Conservation (phyloP, 2,329 filamentous ascomycete species). For the Aspergillus aculeatus region DNA sequence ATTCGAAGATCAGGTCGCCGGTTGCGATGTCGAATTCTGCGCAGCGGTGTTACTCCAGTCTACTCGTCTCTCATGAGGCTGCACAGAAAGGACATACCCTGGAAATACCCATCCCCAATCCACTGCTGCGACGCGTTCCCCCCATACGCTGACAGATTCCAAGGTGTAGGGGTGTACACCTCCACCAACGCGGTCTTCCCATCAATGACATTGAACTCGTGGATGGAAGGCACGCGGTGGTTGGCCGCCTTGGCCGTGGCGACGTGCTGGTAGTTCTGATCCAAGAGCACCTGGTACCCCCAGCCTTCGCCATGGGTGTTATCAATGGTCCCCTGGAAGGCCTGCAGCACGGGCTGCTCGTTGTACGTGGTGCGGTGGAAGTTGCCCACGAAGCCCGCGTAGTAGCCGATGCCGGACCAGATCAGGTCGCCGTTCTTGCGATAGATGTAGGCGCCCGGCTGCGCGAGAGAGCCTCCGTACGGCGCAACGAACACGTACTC, state of each 20-base stretch:
- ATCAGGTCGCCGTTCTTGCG: conserved; percentile 55
- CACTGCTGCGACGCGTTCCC: conserved; percentile 52
- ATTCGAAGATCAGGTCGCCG: conserved; percentile 58
- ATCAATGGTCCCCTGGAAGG: conserved; percentile 56
- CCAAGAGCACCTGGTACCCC: conserved; percentile 54
- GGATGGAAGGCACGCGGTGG: conserved; percentile 53
- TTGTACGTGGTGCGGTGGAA: conserved; percentile 52
- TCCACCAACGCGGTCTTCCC: conserved; percentile 55
- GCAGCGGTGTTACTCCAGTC: not conserved
- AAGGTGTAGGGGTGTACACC: conserved; percentile 53
- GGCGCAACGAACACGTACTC: conserved; percentile 43
- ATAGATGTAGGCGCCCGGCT: conserved; percentile 58
- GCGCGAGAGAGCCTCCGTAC: conserved; percentile 42
- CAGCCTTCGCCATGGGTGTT: conserved; percentile 54
- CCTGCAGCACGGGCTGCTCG: conserved; percentile 54
- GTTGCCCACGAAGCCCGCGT: conserved; percentile 54
- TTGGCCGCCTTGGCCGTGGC: conserved; percentile 50
- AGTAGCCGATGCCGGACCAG: conserved; percentile 57
- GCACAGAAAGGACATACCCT: conserved; percentile 45
- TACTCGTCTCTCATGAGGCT: no score
- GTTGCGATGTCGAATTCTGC: conserved; percentile 51
- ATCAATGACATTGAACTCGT: conserved; percentile 57
- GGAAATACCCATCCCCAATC: conserved; percentile 57
- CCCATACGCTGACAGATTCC: conserved; percentile 48
- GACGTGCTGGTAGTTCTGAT: conserved; percentile 56